These are phyloP conservation scores for Candida germanica DNA, from an alignment of 805 yeast genomes.

Conservation along the genomic window DNA sequence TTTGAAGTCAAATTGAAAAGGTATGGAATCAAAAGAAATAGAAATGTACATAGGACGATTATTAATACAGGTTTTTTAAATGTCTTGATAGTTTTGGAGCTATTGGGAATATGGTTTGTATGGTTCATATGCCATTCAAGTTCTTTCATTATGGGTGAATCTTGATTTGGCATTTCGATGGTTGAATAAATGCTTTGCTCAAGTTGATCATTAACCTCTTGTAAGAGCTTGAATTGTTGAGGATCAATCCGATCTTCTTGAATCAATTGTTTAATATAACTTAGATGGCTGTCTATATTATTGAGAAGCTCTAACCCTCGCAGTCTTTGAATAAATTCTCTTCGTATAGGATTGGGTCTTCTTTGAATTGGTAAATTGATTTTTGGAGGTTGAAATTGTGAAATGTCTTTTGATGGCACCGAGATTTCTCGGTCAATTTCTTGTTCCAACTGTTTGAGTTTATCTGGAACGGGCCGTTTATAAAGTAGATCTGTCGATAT, in stretches of 20 bases:
- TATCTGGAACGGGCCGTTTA: not conserved
- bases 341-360: conserved; percentile 12
- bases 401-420: not conserved
- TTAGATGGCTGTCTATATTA: conserved; percentile 8
- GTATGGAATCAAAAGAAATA: conserved; percentile 10
- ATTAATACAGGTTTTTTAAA: conserved; percentile 3
- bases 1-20: conserved; percentile 8
- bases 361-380: conserved; percentile 5
- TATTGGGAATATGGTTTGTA: not conserved
- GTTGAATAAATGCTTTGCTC: conserved; percentile 2
- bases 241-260: conserved; percentile 4
- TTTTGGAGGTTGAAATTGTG: not conserved
- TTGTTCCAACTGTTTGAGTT: conserved; percentile 3
- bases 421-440: conserved; percentile 5
- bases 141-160: conserved; percentile 7
- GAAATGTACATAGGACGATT: conserved; percentile 11
- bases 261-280: conserved; percentile 8
- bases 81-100: not conserved
- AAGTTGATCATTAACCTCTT: conserved; percentile 6
- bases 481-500: conserved; percentile 1
- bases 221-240: conserved; percentile 6
- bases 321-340: conserved; percentile 4
- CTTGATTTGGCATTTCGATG: not conserved
- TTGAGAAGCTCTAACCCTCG: conserved; percentile 4
- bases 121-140: conserved; percentile 5